These are phyloP conservation scores for Talaromyces sp. DNA, from an alignment of 2,329 filamentous ascomycete species.

Conservation along the genomic window DNA sequence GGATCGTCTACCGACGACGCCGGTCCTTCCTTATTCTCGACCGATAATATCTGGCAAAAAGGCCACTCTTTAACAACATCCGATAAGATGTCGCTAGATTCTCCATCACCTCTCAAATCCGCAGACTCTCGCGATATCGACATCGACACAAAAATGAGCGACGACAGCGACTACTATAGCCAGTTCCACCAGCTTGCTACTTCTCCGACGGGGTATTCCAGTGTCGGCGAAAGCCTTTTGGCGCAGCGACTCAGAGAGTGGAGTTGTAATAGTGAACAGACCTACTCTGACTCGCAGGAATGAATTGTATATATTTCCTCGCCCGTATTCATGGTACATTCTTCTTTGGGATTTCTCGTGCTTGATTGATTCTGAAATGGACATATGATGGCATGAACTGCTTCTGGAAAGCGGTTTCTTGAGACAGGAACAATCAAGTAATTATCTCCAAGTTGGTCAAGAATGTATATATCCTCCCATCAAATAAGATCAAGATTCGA, in stretches of 20 bases:
- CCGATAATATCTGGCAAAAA: slow-evolving; percentile 1
- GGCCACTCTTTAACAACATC: background rate
- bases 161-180: slow-evolving; percentile 49
- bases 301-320: background rate
- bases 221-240: slow-evolving; percentile 60
- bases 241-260: slow-evolving; percentile 62
- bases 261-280: slow-evolving; percentile 40
- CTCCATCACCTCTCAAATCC: background rate
- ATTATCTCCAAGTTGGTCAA: background rate
- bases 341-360: background rate
- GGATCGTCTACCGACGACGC: background rate
- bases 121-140: background rate
- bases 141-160: background rate
- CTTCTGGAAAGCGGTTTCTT: background rate
- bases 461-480: background rate
- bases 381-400: background rate
- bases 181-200: slow-evolving; percentile 63
- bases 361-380: background rate
- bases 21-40: background rate
- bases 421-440: background rate
- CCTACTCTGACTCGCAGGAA: background rate
- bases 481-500: background rate
- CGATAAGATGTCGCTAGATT: slow-evolving; percentile 2
- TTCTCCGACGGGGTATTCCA: slow-evolving; percentile 37
- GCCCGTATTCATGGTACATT: background rate